Conservation (phyloP, 139 green algal genomes). For the Chara braunii region DNA sequence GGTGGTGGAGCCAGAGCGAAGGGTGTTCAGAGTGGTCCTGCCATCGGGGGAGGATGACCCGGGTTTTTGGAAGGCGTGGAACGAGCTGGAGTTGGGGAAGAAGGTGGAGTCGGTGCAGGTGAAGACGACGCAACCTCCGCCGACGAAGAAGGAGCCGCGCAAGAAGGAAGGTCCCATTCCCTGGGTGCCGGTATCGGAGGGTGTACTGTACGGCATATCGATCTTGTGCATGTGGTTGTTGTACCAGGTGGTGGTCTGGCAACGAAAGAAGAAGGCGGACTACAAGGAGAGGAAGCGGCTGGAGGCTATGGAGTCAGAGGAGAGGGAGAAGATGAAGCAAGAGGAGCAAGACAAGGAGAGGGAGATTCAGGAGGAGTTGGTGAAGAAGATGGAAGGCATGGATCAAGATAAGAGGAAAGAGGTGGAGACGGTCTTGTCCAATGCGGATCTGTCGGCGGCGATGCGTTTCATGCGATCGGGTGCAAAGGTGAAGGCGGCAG, state of each 20-base stretch:
- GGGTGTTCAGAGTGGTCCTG: constrained; percentile 25
- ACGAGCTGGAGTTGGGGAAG: constrained; percentile 2
- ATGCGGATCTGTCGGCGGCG: neutral
- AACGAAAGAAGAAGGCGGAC: constrained; percentile 11
- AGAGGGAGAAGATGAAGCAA: constrained; percentile 11
- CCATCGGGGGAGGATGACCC: constrained; percentile 10
- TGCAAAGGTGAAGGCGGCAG: neutral
- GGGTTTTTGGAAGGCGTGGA: constrained; percentile 17
- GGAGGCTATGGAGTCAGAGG: constrained; percentile 1
- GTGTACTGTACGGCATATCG: constrained; percentile 1
- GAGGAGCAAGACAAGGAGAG: constrained; percentile 10
- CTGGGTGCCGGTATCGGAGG: too few relatives aligned
- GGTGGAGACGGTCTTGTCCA: neutral
- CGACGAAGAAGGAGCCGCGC: too few relatives aligned
- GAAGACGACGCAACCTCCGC: too few relatives aligned
- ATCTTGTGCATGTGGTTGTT: constrained; percentile 14
- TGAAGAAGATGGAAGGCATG: constrained; percentile 6
- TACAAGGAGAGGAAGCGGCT: constrained; percentile 12
- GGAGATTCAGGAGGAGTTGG: constrained; percentile 6
- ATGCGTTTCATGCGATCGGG: neutral
- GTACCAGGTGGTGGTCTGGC: constrained; percentile 3
- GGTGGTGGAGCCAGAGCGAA: constrained; percentile 26
- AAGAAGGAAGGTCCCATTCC: too few relatives aligned
- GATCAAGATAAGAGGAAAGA: constrained; percentile 1
- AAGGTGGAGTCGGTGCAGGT: neutral